Evolutionary conservation across 116 monocot genomes (phyloP), one percentile per base, ranked within the genome.

Genomic region (Phalaenopsis hybrid): DNA sequence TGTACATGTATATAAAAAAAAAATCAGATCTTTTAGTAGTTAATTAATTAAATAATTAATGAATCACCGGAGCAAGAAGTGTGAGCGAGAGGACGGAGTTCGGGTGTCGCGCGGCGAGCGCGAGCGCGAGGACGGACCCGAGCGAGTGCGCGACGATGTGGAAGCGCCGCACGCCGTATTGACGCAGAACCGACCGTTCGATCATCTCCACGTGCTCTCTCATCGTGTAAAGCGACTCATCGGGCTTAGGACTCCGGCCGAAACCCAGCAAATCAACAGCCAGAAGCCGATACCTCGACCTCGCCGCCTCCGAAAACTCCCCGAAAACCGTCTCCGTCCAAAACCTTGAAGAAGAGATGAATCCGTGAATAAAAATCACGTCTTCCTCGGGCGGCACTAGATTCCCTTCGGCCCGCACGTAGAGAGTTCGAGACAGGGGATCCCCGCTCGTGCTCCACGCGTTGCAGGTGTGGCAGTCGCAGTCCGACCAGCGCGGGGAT

Each of bases 141-240:
- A 98, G 91, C 3, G 98, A 98, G 77, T 98, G 98, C 0, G 98
- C 98, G 10, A 98, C 98, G 67, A 98, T 90, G 92, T 98, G 97
- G 87, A 94, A 92, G 4, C 88, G 89, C 79, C 83, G 75, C 18
- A 96, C 91, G 18, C 86, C 80, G 86, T 88, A 81, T 0, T 82
- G 86, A 63, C 89, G 83, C 9, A 96, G 79, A 3, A 97, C 92
- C 1, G 94, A 92, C 20, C 85, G 78, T 81, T 94, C 94, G 83
- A 97, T 97, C 92, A 93, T 90, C 49, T 94, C 91, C 1, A 97
- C 84, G 81, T 94, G 97, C 82, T 97, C 97, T 9, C 84, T 75
- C 37, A 97, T 78, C 18, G 92, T 97, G 90, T 97, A 97, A 4
- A 92, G 84, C 46, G 93, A 97, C 79, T 93, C 97, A 10, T 89